Base-by-base conservation (phyloP, 2,329 filamentous ascomycete species). In the Bipolaris bicolor region DNA sequence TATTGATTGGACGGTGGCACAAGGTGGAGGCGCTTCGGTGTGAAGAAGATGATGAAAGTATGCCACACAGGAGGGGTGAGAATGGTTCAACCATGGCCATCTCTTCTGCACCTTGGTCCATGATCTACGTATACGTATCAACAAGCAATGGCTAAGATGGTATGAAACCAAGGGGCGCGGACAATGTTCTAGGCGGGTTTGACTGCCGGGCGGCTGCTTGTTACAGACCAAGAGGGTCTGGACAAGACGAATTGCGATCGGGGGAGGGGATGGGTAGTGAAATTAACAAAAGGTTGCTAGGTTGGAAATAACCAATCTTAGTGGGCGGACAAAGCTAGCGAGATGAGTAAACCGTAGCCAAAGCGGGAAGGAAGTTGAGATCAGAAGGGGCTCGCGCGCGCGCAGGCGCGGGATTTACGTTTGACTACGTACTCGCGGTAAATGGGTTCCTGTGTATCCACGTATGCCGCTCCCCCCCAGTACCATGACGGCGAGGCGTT, bases 401-500 rank as follows among this genome's bases (percentile, higher is more conserved):
- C 0, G 10, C 29, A 10, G 2, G 29, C 29, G 26, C 3, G 29
- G 29, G 29, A 31, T 31, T 31, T 31, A 31, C 29, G 29, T 31
- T 31, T 31, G 29, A 31, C 29, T 11, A 31, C 29, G 29, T 31
- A 31, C 10, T 31, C 29, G 10, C 29, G 29, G 29, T 31, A 29
- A 11, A 31, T 31, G 1, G 20, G 29, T 4, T 31, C 10, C 29
- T 31, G 10, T 31, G 29, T 13, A 29, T 10, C 4, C 29, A 31
- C 2, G 29, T 31, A 11, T 31, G 29, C 10, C 26, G 1, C 26
- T 3, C 7, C 49, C 55, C 43, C n/a, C 26, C 41, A 33, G 40
- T 37, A 52, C 37, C 20, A 62, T 58, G 60, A 67, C 48, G 58
- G 55, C 39, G 47, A 49, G 61, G 55, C 49, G 49, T 55, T 48